phyloP scores from a whole-genome alignment of 1,139 yeast species.

The Blastobotrys malaysiensis region DNA sequence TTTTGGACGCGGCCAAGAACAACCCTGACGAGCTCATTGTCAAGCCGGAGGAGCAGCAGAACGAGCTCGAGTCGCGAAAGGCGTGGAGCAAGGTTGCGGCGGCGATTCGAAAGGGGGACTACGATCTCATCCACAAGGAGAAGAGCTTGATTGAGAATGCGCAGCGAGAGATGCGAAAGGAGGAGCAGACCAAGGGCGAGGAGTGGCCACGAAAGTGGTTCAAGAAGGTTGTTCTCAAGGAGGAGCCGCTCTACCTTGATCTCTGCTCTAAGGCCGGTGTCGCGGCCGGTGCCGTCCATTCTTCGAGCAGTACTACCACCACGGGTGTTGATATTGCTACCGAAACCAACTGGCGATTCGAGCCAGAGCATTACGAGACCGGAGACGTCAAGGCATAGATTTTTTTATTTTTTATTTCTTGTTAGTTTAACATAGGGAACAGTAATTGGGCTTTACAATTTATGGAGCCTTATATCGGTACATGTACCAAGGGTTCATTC shows the following conservation, averaged over 20 bases:
- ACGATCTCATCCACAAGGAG: constrained; percentile 63
- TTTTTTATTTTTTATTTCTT: too few relatives aligned
- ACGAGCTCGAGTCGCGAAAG: constrained; percentile 67
- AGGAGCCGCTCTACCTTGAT: constrained; percentile 20
- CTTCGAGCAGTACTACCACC: constrained; percentile 12
- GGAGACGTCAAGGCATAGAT: constrained; percentile 25
- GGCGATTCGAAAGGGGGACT: constrained; percentile 73
- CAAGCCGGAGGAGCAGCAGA: constrained; percentile 73
- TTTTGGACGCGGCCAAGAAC: constrained; percentile 59
- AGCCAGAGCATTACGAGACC: constrained; percentile 21
- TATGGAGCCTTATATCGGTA: too few relatives aligned
- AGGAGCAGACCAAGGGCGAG: constrained; percentile 57
- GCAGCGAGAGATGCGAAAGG: constrained; percentile 74
- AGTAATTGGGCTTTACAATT: too few relatives aligned
- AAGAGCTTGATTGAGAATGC: constrained; percentile 74
- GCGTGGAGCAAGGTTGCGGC: constrained; percentile 88
- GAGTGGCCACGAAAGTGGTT: constrained; percentile 79
- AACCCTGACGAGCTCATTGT: constrained; percentile 37
- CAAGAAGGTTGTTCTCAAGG: constrained; percentile 20
- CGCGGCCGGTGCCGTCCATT: constrained; percentile 22
- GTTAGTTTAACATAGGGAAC: too few relatives aligned
- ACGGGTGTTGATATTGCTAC: constrained; percentile 19
- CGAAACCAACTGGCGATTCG: constrained; percentile 30
- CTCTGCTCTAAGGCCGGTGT: constrained; percentile 19
- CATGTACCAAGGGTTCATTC: too few relatives aligned